Percentiles rank a stretch among this genome's conserved stretches.
Evolutionary conservation across 2,329 filamentous ascomycete species (phyloP).

Genomic region (Monosporascus sp.): DNA sequence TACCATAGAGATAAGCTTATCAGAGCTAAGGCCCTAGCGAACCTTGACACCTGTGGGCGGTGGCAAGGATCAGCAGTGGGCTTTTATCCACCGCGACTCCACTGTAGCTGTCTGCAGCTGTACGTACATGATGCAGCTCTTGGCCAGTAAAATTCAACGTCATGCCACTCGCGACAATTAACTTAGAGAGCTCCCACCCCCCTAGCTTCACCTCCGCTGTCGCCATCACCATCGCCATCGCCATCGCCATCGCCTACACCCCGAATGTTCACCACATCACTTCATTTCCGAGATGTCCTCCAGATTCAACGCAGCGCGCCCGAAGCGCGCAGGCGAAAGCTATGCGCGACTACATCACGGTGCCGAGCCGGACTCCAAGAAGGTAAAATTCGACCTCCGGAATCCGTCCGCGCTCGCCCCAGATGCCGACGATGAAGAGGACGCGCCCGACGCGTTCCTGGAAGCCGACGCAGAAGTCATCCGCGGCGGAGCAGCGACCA

Average conservation of each 20-base stretch:
- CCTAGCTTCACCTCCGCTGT: background rate
- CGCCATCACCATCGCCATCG: background rate
- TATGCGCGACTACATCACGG: constrained; percentile 71
- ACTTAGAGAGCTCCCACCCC: background rate
- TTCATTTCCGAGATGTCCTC: constrained; percentile 42
- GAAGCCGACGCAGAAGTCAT: constrained; percentile 95
- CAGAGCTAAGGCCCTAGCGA: too few relatives aligned
- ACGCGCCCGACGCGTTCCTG: constrained; percentile 58
- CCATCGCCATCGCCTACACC: background rate
- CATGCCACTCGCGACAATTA: background rate
- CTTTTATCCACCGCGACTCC: background rate
- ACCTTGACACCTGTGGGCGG: too few relatives aligned
- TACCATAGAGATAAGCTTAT: background rate
- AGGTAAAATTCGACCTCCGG: constrained; percentile 87
- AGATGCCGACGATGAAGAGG: constrained; percentile 59
- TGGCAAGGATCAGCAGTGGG: background rate
- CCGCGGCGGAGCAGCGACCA: constrained; percentile 69
- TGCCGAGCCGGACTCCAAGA: constrained; percentile 55
- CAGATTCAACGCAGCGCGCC: constrained; percentile 62
- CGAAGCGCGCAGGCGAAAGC: constrained; percentile 77
- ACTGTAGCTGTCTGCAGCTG: background rate
- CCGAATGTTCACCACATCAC: background rate
- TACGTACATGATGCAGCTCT: background rate
- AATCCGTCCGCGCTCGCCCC: constrained; percentile 90
- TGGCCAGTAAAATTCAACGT: background rate